Base-by-base conservation (phyloP, 2,329 filamentous ascomycete genomes). In the Aciculosporium take region DNA sequence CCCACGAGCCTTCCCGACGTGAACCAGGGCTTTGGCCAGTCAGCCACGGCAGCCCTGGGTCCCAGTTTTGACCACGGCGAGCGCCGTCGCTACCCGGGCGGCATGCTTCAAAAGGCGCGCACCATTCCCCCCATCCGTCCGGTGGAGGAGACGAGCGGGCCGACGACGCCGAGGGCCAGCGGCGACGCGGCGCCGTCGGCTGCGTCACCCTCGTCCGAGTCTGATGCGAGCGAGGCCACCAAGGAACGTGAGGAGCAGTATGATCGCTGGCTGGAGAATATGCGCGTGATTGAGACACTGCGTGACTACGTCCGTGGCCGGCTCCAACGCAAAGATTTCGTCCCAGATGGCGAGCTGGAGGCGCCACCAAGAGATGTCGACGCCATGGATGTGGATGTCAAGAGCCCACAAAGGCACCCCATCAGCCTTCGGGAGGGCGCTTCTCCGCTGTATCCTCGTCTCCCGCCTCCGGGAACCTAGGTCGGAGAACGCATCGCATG, bases 11-110 rank as follows among this genome's bases (percentile, higher is more conserved):
- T 63, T 9, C 83, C 71, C 34, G 73, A 82, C 35, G 79, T 84
- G 39, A 78, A 73, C 44, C 72, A 79, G 34, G 80, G 81, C 56
- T 84, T 81, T 53, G 71, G 78, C 24, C 79, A 81, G 48, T 74
- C 76, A 3, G 75, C 79, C 29, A 79, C 82, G 2, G 78, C 83
- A 12, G 81, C 80, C 18, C 72, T 89, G 13, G 84, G 81, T 1
- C 72, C 77, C 12, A 78, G 65, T 53, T 81, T 80, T 48, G 75
- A 79, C 44, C 66, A 63, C 46, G 74, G 76, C 48, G 73, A 75
- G 54, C 74, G 76, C 37, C 74, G 77, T 39, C 74, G 77, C 45
- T 81, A 76, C 61, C 76, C 76, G 27, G 76, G 77, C 31, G 76
- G 77, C 37, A 73, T 81, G 67, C 71, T 82, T 32, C 79, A 82